These are phyloP conservation scores for Zygotorulaspora florentina DNA, from an alignment of 805 yeast species.

Conservation along the genomic window DNA sequence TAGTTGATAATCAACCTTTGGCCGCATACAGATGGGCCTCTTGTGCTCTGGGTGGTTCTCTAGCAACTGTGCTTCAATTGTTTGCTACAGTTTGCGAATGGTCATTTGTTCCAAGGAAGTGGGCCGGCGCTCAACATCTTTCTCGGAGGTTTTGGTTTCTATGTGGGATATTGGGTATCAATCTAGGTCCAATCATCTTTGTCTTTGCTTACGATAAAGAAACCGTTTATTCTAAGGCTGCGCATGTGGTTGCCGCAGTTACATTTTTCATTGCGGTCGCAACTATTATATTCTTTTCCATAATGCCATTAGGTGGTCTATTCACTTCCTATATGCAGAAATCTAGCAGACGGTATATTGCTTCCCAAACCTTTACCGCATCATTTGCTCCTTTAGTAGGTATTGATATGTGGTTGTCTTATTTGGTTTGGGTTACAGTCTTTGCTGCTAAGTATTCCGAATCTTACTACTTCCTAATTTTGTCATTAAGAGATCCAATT, in stretches of 20 bases:
- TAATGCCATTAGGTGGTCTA: conserved; percentile 96
- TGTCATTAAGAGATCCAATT: conserved; percentile 91
- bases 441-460: conserved; percentile 85
- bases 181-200: conserved; percentile 82
- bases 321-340: conserved; percentile 90
- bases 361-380: conserved; percentile 95
- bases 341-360: conserved; percentile 79
- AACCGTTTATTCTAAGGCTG: conserved; percentile 61
- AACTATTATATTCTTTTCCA: conserved; percentile 78
- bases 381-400: conserved; percentile 77
- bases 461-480: conserved; percentile 86
- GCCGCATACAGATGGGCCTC: conserved; percentile 92
- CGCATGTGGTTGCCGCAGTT: conserved; percentile 75
- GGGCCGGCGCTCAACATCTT: conserved; percentile 99
- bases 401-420: conserved; percentile 94
- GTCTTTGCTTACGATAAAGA: conserved; percentile 77
- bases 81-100: conserved; percentile 88
- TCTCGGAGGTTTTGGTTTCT: conserved; percentile 81
- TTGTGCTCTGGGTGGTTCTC: conserved; percentile 85
- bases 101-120: conserved; percentile 93
- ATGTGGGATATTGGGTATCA: conserved; percentile 57
- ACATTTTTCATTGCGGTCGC: conserved; percentile 84
- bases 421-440: conserved; percentile 82
- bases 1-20: conserved; percentile 78
- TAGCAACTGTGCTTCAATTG: conserved; percentile 78